Percentiles rank a stretch among this genome's conserved stretches.
Conservation (phyloP, 176 grass and related monocot genomes). For the Juncus effusus region DNA sequence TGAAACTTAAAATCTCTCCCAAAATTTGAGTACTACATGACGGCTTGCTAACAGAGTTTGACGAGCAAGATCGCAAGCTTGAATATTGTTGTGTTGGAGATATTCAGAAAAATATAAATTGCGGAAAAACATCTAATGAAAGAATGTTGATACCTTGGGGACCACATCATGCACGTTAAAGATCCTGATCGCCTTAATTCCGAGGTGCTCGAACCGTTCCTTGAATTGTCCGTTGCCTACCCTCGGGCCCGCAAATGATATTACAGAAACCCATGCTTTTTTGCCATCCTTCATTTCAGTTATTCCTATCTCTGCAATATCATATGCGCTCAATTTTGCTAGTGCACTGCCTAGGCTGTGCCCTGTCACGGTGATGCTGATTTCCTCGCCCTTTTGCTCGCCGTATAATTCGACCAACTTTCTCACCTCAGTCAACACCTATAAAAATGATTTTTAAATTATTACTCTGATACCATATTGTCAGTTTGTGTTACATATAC, state of each 20-base stretch:
- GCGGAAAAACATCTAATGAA: no score
- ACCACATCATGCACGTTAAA: conserved; percentile 88
- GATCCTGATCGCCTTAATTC: conserved; percentile 64
- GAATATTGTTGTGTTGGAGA: no score
- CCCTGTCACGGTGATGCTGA: conserved; percentile 66
- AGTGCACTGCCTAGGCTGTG: conserved; percentile 91
- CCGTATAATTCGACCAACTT: conserved; percentile 41
- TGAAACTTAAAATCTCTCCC: no score
- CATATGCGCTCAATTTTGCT: conserved; percentile 65
- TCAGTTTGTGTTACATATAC: no score
- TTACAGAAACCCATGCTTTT: conserved; percentile 46
- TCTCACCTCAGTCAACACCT: conserved; percentile 51
- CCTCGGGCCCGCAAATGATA: conserved; percentile 68
- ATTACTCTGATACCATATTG: no score
- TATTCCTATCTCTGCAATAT: conserved; percentile 57
- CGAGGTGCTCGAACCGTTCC: conserved; percentile 60
- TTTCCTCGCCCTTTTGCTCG: conserved; percentile 39
- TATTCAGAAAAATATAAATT: no score
- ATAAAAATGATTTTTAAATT: not conserved
- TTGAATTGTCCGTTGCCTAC: conserved; percentile 70
- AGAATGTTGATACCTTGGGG: conserved; percentile 26
- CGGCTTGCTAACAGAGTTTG: no score
- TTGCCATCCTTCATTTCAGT: conserved; percentile 25
- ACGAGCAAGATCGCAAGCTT: no score
- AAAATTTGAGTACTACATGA: no score